Evolutionary conservation across 2,329 filamentous ascomycete genomes (phyloP), one percentile per base, ranked within the genome.

Genomic region (Fusarium multiceps): DNA sequence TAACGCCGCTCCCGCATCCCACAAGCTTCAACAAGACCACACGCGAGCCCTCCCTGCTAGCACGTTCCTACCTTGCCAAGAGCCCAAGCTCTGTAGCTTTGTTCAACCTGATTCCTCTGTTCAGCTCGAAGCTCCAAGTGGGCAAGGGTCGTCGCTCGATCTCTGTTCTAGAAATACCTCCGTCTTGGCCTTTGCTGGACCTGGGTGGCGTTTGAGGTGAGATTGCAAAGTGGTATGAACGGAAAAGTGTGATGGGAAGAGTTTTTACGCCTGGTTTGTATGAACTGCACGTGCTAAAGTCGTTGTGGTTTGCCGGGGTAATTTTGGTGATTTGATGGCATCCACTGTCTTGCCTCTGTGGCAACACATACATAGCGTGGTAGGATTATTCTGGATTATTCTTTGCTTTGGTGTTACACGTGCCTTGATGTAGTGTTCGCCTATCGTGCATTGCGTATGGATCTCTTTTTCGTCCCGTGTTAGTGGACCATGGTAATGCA

Each of bases 1-100:
- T n/a, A n/a, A n/a, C n/a, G n/a, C n/a, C n/a, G n/a, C n/a, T 48
- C 41, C 27, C 47, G 48, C 51, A 34, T 32, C 45, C 40, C 18
- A 13, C 23, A 5, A 21, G 3, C 3, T 42, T 11, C 16, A 32
- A 4, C 1, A 6, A 16, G 10, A 57, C 57, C 57, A 60, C 51
- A 66, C 37, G n/a, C 20, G 27, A 66, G 48, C 55, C 55, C 34
- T 28, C 41, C 27, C 4, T 42, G 10, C 43, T 49, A 7, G 55
- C 63, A 66, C 63, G 63, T 66, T 66, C 3, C 25, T 13, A 21
- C 4, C 21, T 1, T 45, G 37, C 62, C 63, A 42, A 53, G 32
- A 14, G 3, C 13, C 34, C n/a, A 25, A 53, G 20, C 23, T 34
- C 42, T 53, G 18, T 37, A n/a, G 34, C 2, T 37, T 37, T 10